Conservation (phyloP, 2,329 filamentous ascomycete genomes). For the Xylogone sp. region DNA sequence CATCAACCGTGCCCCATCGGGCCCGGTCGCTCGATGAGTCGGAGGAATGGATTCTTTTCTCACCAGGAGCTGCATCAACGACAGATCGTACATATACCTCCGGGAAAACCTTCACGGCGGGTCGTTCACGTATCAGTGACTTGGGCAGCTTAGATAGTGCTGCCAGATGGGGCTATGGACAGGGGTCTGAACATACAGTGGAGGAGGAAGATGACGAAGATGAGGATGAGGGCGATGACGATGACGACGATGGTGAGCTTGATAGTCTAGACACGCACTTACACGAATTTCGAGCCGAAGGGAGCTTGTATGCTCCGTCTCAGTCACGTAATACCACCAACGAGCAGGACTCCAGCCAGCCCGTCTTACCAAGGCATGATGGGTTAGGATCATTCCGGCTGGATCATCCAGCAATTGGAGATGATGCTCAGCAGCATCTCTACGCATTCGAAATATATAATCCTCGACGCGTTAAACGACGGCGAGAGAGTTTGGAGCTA, state of each 20-base stretch:
- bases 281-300: constrained; percentile 73
- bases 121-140: constrained; percentile 72
- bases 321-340: constrained; percentile 7
- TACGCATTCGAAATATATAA: constrained; percentile 89
- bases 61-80: constrained; percentile 64
- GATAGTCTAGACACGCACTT: constrained; percentile 93
- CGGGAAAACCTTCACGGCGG: constrained; percentile 62
- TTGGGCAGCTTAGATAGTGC: constrained; percentile 73
- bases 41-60: constrained; percentile 96
- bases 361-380: constrained; percentile 87
- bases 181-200: constrained; percentile 42
- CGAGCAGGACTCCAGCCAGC: constrained; percentile 26
- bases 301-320: constrained; percentile 26
- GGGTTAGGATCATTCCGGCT: constrained; percentile 82
- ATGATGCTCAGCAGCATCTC: constrained; percentile 73
- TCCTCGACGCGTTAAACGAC: constrained; percentile 58
- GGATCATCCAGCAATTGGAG: constrained; percentile 48
- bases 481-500: constrained; percentile 50
- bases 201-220: constrained; percentile 61
- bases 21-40: constrained; percentile 57
- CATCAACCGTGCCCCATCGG: constrained; percentile 23
- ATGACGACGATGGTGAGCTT: constrained; percentile 72
- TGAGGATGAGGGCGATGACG: constrained; percentile 46
- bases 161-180: constrained; percentile 54
- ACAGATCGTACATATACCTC: constrained; percentile 67